Conservation (phyloP, 176 grass and related monocot genomes). For the Oryza meridionalis region DNA sequence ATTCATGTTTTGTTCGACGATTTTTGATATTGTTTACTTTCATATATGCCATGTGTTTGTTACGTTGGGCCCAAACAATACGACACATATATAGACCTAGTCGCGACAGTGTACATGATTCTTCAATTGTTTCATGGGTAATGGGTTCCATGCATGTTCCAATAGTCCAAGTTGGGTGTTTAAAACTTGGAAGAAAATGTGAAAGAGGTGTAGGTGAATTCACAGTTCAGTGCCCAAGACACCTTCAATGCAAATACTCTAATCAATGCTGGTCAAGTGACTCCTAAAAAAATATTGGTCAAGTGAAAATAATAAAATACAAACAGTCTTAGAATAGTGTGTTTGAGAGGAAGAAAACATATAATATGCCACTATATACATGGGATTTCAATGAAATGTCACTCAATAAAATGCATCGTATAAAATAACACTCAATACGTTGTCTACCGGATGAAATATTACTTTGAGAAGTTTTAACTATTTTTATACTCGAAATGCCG, state of each 20-base stretch:
- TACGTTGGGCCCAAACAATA: neutral
- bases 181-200: neutral
- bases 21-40: neutral
- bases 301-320: neutral
- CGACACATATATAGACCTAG: neutral
- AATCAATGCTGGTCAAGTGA: neutral
- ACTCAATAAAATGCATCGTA: no score
- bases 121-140: neutral
- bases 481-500: no score
- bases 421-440: no score
- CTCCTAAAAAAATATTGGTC: neutral
- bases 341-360: no score
- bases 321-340: neutral
- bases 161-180: neutral
- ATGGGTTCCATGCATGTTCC: neutral
- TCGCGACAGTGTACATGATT: neutral
- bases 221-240: neutral
- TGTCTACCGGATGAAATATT: no score
- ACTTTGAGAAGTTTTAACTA: no score
- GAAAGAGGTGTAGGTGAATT: neutral
- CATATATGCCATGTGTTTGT: neutral
- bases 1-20: neutral
- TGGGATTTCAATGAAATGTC: no score
- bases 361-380: no score
- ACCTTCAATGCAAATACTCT: no score